These are phyloP conservation scores for Rosellinia necatrix DNA, from an alignment of 2,329 filamentous ascomycete species.

Conservation along the genomic window DNA sequence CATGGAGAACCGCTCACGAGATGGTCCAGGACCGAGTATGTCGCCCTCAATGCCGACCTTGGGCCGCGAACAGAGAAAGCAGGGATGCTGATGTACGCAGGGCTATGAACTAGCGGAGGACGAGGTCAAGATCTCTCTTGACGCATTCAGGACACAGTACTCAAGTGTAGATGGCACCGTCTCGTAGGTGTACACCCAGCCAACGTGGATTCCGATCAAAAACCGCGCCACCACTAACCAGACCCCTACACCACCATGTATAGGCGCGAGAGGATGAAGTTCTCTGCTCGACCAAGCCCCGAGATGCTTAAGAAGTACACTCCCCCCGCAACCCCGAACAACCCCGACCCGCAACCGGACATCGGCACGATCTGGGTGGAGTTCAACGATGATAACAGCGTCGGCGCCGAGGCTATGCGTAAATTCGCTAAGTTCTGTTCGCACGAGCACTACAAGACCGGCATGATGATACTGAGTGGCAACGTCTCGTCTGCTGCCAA, in stretches of 20 bases:
- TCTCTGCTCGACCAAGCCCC: conserved; percentile 83
- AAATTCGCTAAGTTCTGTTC: conserved; percentile 83
- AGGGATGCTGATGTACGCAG: conserved; percentile 51
- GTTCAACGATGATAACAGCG: conserved; percentile 76
- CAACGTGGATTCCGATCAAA: not conserved
- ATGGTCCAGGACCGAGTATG: conserved; percentile 90
- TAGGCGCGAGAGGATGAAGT: conserved; percentile 83
- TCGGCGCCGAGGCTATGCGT: conserved; percentile 93
- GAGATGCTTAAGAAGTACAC: conserved; percentile 86
- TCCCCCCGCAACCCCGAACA: conserved; percentile 67
- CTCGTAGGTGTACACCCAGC: conserved; percentile 63
- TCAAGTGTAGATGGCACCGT: conserved; percentile 73
- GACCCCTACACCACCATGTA: not conserved
- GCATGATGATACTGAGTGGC: conserved; percentile 85
- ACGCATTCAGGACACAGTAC: conserved; percentile 78
- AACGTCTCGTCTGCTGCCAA: conserved; percentile 84
- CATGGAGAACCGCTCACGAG: conserved; percentile 90
- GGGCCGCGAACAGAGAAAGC: not conserved
- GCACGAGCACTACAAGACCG: conserved; percentile 81
- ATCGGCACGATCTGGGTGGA: conserved; percentile 92
- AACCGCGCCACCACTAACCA: conserved; percentile 10
- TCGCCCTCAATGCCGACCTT: conserved; percentile 27
- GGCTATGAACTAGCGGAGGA: conserved; percentile 92
- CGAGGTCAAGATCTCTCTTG: conserved; percentile 83
- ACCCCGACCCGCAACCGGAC: conserved; percentile 72